These are phyloP conservation scores for Coemansia sp. DNA, from an alignment of 192 early-diverging fungal genomes.

Conservation along the genomic window DNA sequence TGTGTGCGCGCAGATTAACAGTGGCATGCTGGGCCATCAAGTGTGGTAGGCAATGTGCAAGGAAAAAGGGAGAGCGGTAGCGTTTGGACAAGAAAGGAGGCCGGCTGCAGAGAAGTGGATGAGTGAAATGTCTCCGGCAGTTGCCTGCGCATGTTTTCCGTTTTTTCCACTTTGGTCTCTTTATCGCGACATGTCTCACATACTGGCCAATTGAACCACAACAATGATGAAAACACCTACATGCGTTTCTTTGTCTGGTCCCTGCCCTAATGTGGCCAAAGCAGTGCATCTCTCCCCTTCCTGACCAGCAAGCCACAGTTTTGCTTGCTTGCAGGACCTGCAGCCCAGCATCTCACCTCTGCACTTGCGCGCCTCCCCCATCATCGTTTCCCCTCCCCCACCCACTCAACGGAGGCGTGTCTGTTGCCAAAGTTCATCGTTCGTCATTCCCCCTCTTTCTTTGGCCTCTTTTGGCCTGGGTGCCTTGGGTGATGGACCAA, in stretches of 20 bases:
- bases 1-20: not conserved
- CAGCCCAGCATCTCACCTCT: constrained; percentile 1
- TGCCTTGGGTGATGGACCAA: not conserved
- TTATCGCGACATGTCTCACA: constrained; percentile 4
- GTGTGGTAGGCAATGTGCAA: not conserved
- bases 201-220: not conserved
- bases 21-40: not conserved
- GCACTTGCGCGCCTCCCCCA: constrained; percentile 8
- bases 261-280: constrained; percentile 6
- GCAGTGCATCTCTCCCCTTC: not conserved
- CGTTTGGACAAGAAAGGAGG: not conserved
- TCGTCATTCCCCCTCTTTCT: not conserved
- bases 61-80: not conserved
- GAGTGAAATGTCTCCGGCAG: not conserved
- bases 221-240: not conserved
- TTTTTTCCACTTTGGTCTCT: not conserved
- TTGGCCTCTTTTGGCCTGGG: not conserved
- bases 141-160: not conserved
- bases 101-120: not conserved
- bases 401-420: not conserved
- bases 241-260: constrained; percentile 8
- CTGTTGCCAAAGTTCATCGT: not conserved
- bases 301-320: constrained; percentile 3
- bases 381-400: not conserved
- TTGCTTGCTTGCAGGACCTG: not conserved